Conservation (phyloP, 306 rosid species). For the Vigna radiata region DNA sequence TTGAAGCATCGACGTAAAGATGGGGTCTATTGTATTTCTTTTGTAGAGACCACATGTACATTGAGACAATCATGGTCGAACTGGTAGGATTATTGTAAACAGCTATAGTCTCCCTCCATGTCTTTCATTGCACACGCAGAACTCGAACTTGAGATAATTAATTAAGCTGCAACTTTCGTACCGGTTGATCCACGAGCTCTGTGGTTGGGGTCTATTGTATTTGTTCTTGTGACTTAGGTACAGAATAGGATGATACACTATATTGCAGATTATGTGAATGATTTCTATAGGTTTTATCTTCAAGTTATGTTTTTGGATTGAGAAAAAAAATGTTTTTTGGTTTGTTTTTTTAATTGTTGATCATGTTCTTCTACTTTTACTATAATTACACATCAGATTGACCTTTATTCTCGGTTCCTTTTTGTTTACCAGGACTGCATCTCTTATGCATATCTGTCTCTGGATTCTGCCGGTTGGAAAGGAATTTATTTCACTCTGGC, state of each 20-base stretch:
- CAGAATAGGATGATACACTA: constrained; percentile 5
- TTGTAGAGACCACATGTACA: background rate
- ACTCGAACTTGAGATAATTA: background rate
- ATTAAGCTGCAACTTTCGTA: background rate
- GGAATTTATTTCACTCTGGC: constrained; percentile 94
- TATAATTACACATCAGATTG: constrained; percentile 18
- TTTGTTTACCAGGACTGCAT: constrained; percentile 58
- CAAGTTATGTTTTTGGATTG: background rate
- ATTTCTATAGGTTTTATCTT: background rate
- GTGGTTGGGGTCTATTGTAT: constrained; percentile 11
- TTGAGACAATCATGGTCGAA: background rate
- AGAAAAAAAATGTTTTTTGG: background rate
- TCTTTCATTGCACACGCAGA: background rate
- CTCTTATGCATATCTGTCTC: constrained; percentile 59
- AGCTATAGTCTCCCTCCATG: background rate
- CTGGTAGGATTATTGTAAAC: background rate
- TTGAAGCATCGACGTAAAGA: constrained; percentile 11
- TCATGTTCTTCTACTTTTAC: constrained; percentile 24
- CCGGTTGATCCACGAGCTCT: background rate
- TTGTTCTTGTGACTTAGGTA: constrained; percentile 10
- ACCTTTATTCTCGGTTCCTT: constrained; percentile 7
- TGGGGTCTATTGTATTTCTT: constrained; percentile 1
- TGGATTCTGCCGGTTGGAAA: constrained; percentile 58
- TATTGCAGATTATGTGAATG: constrained; percentile 3
- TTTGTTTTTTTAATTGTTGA: background rate